Base-by-base conservation (phyloP, 2,329 filamentous ascomycete genomes). In the Colletotrichum sp. region DNA sequence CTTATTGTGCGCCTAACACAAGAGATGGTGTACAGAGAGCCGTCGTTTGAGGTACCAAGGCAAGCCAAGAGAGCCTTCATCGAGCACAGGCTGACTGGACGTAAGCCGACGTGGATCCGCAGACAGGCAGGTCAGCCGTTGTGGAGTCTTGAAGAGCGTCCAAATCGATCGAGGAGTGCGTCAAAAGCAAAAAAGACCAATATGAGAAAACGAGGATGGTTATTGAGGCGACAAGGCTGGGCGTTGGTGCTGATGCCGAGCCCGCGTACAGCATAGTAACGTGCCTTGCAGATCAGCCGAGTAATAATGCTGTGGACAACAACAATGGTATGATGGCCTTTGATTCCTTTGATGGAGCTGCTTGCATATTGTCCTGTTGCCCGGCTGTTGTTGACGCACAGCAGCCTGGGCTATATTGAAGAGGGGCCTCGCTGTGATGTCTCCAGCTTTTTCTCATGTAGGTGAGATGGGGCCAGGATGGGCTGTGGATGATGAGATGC, bases 221-320 rank as follows among this genome's bases (percentile, higher is more conserved):
- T 6, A 21, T 39, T 30, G 66, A 60, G 52, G 28, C 32, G 15
- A 32, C 63, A 52, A 66, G 62, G 62, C 62, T 39, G 30, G 44
- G 34, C 32, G 34, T 44, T 57, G 44, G n/a, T 68, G 66, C 66
- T 39, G 66, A 32, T 68, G 66, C 66, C 28, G 34, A 36, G 52
- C 36, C 18, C 71, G 52, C 44, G 26, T 44, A 59, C 55, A 28
- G 52, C 49, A 30, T 39, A 26, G 64, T 36, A 64, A 64, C 34
- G 34, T 73, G 70, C 70, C 59, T 74, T 68, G 70, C 71, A 76
- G 59, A 65, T 74, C 34, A 66, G 49, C 59, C 71, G 65, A 68
- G 64, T 15, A 52, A 65, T 49, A 18, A 59, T 63, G 65, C 39
- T 21, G 70, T n/a, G 65, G 34, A 52, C 10, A 63, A 52, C 10